Evolutionary conservation across 306 rosid genomes (phyloP), one percentile per base, ranked within the genome.

Genomic region (Acacia melanoxylon): DNA sequence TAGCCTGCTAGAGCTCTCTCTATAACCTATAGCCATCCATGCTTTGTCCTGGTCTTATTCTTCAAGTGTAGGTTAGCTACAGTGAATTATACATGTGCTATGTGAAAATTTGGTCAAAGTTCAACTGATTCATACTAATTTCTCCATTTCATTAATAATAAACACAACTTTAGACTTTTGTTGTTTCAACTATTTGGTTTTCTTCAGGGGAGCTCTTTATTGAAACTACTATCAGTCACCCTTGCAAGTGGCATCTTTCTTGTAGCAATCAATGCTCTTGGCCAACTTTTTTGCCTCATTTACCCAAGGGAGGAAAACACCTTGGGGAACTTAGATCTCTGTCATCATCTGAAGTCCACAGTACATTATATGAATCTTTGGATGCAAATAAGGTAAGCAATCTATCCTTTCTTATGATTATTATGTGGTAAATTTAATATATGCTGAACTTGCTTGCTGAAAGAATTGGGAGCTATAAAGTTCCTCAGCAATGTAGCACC

Each of bases 231-330:
- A 56, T 88, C 97, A 66, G 86, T 85, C 73, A 68, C 86, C 76
- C 80, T 91, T 84, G 94, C 90, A 67, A 89, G 87, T 83, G 99
- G 95, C 74, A 75, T 91, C 89, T 89, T 93, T 84, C 90, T 95
- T 49, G 83, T 86, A n/a, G 83, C 91, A 71, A 75, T 93, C 76
- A 83, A 87, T 85, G 94, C 90, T 77, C 65, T 95, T 31, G 85
- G 91, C 77, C 95, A 85, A 84, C 78, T 88, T 62, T 74, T 86
- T 80, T 89, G 61, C 90, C 95, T 70, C 85, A 54, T 62, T 81
- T 88, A 22, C 22, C 37, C 77, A 88, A 83, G 84, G 83, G 76
- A 52, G 88, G 89, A 83, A 87, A 82, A 63, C 80, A 78, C 72
- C 63, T 9, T 41, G 80, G 77, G 72, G 86, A 88, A 83, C 67